These are phyloP conservation scores for Tetradesmus obliquus DNA, from an alignment of 139 green algal genomes.

Conservation along the genomic window DNA sequence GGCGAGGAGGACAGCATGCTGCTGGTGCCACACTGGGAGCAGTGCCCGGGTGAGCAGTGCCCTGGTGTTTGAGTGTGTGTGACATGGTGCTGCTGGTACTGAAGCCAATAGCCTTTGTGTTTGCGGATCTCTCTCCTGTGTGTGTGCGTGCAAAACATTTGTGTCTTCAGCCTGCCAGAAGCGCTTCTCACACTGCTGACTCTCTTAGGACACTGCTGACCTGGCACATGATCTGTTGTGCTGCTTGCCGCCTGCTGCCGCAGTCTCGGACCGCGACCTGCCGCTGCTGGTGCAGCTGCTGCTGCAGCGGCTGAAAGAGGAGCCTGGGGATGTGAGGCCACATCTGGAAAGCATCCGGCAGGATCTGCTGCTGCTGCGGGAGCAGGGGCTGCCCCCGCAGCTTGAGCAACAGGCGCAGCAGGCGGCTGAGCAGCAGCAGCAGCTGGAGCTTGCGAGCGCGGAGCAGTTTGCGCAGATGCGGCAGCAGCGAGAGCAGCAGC, in stretches of 20 bases:
- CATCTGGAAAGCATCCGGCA: conserved; percentile 2
- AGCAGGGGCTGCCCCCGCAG: conserved; percentile 11
- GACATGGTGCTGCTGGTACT: neutral
- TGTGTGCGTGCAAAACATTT: neutral
- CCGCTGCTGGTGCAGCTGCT: conserved; percentile 44
- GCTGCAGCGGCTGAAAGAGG: neutral
- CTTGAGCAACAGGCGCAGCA: conserved; percentile 11
- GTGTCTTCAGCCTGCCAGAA: neutral
- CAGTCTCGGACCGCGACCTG: conserved; percentile 40
- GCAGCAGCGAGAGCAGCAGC: conserved; percentile 9
- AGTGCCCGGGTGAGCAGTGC: neutral
- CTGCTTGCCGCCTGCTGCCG: conserved; percentile 2
- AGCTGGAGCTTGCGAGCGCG: neutral
- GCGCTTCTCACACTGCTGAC: neutral
- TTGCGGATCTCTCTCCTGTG: too few species aligned
- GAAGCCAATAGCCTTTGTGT: neutral
- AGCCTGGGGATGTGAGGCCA: neutral
- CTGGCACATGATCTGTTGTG: conserved; percentile 10
- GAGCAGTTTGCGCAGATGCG: neutral
- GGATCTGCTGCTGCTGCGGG: conserved; percentile 15
- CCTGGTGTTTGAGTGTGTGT: neutral
- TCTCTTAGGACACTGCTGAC: neutral
- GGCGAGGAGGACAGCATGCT: conserved; percentile 70
- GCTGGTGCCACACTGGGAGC: conserved; percentile 63
- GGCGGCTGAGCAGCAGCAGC: conserved; percentile 24